Evolutionary conservation across 768 basidiomycete genomes (phyloP).

Genomic region (Sarcodon aspratus): DNA sequence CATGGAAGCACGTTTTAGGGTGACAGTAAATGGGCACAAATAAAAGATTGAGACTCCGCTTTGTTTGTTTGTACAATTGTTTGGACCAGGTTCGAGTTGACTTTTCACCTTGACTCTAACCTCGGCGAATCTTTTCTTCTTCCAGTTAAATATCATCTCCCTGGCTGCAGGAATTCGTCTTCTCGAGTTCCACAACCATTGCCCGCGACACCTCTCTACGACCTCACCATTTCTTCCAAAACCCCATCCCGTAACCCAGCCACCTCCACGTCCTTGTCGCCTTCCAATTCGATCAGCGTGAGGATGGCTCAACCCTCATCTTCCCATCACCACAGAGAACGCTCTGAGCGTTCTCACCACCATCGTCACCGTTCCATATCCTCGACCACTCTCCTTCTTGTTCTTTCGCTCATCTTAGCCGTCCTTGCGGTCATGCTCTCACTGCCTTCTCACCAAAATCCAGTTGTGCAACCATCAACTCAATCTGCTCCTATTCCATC

Average conservation of each 20-base stretch:
- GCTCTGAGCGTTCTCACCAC: constrained; percentile 46
- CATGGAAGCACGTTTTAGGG: constrained; percentile 7
- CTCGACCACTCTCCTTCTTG: constrained; percentile 79
- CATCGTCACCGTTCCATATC: constrained; percentile 82
- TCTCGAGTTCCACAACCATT: constrained; percentile 7
- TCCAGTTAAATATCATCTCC: constrained; percentile 1
- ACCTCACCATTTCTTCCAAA: constrained; percentile 19
- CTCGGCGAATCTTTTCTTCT: constrained; percentile 9
- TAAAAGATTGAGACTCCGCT: no score
- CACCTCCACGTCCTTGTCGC: constrained; percentile 69
- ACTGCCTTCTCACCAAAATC: constrained; percentile 40
- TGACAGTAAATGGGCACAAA: neutral
- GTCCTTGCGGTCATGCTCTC: constrained; percentile 90
- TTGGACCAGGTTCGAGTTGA: neutral
- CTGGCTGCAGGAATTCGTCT: constrained; percentile 1
- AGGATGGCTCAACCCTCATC: constrained; percentile 87
- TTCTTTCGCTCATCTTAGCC: constrained; percentile 76
- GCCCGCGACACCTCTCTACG: constrained; percentile 11
- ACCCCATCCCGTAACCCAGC: constrained; percentile 55
- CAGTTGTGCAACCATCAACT: neutral
- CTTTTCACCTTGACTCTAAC: constrained; percentile 6
- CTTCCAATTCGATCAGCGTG: constrained; percentile 50
- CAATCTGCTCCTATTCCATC: constrained; percentile 18
- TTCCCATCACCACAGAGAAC: constrained; percentile 48
- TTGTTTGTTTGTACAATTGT: neutral